Percentiles rank a stretch among this genome's conserved stretches.
phyloP scores from a whole-genome alignment of 192 early-diverging fungal genomes.

The Glomus cerebriforme region DNA sequence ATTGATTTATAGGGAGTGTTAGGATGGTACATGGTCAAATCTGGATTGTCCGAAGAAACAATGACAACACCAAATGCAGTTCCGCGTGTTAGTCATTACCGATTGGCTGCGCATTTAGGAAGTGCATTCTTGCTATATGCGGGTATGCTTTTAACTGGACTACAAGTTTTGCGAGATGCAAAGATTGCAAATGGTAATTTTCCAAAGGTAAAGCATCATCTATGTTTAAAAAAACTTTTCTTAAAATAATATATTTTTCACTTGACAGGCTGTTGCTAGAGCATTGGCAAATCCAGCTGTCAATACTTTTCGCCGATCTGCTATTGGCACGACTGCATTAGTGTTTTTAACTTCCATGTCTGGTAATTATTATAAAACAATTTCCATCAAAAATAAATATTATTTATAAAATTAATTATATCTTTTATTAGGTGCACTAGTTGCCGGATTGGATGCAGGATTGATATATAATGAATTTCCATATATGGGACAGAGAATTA shows the following conservation, averaged over 20 bases:
- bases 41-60: slow-evolving; percentile 82
- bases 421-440: slow-evolving; percentile 62
- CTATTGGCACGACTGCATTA: slow-evolving; percentile 65
- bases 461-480: slow-evolving; percentile 98
- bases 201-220: slow-evolving; percentile 31
- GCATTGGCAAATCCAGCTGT: slow-evolving; percentile 59
- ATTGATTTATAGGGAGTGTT: slow-evolving; percentile 70
- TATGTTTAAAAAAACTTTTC: background rate
- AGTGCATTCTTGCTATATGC: slow-evolving; percentile 88
- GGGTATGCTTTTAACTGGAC: slow-evolving; percentile 74
- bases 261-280: slow-evolving; percentile 35
- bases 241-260: background rate
- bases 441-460: slow-evolving; percentile 96
- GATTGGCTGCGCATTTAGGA: slow-evolving; percentile 87
- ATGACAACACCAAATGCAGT: slow-evolving; percentile 75
- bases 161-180: slow-evolving; percentile 74
- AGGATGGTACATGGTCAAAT: slow-evolving; percentile 99
- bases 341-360: slow-evolving; percentile 87
- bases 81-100: slow-evolving; percentile 93
- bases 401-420: background rate
- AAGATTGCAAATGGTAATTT: slow-evolving; percentile 57
- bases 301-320: slow-evolving; percentile 62
- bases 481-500: slow-evolving; percentile 83
- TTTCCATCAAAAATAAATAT: too few relatives aligned
- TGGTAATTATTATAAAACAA: slow-evolving; percentile 40